Percentiles rank a stretch among this genome's conserved stretches.
Conservation (phyloP, 2,329 filamentous ascomycete genomes). For the Aspergillus piperis region DNA sequence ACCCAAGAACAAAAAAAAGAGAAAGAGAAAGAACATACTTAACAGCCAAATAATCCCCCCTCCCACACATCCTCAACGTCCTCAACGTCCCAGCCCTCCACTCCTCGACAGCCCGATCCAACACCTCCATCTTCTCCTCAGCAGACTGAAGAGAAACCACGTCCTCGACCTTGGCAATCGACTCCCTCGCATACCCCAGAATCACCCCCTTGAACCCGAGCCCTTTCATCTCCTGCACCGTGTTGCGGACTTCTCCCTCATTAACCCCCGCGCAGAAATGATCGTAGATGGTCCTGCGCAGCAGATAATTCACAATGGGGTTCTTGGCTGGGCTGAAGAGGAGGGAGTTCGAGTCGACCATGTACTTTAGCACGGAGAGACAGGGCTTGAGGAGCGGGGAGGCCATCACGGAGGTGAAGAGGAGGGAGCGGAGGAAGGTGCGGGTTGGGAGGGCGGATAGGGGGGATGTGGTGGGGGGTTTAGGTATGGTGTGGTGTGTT, state of each 20-base stretch:
- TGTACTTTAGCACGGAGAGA: slow-evolving; percentile 32
- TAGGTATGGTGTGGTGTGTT: neutral
- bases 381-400: slow-evolving; percentile 19
- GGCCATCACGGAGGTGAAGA: slow-evolving; percentile 22
- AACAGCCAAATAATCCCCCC: slow-evolving; percentile 46
- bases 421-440: slow-evolving; percentile 18
- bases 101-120: slow-evolving; percentile 38
- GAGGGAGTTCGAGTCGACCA: slow-evolving; percentile 39
- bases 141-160: slow-evolving; percentile 5
- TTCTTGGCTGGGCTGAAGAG: slow-evolving; percentile 47
- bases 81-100: slow-evolving; percentile 52
- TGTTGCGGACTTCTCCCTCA: slow-evolving; percentile 40
- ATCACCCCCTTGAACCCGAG: slow-evolving; percentile 53
- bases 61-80: slow-evolving; percentile 48
- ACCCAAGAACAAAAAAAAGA: no score
- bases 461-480: slow-evolving; percentile 36
- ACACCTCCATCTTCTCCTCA: slow-evolving; percentile 13
- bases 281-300: slow-evolving; percentile 46
- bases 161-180: slow-evolving; percentile 29
- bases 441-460: slow-evolving; percentile 19
- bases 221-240: slow-evolving; percentile 40
- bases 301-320: slow-evolving; percentile 38
- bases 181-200: slow-evolving; percentile 51
- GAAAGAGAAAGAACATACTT: slow-evolving; percentile 36
- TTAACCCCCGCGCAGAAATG: slow-evolving; percentile 53